Percentiles rank a stretch among this genome's conserved stretches.
Conservation (phyloP, 73 alveolate genomes). For the Paramecium octaurelia region DNA sequence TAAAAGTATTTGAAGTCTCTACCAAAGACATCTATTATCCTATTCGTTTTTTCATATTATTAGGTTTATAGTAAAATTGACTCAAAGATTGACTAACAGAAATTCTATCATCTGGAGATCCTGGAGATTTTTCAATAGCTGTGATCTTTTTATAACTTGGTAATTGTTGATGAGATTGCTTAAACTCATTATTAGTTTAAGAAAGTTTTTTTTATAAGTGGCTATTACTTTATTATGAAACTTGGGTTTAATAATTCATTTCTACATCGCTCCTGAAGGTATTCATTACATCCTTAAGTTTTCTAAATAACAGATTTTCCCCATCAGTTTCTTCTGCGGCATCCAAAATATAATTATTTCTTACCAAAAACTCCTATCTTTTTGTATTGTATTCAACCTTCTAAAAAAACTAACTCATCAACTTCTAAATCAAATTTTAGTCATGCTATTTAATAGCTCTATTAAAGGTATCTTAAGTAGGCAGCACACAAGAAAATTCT, state of each 20-base stretch:
- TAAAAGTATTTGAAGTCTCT: not conserved
- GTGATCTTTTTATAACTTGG: not conserved
- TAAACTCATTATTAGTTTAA: not conserved
- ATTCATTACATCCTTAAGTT: not conserved
- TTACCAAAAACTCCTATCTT: not conserved
- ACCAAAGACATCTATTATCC: not conserved
- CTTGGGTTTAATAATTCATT: not conserved
- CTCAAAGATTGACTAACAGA: not conserved
- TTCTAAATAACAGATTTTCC: not conserved
- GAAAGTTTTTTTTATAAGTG: not conserved
- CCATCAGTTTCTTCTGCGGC: constrained; percentile 13
- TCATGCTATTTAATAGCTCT: not conserved
- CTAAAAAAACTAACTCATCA: not conserved
- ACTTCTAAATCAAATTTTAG: not conserved
- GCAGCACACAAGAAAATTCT: not conserved
- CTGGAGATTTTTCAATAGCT: not conserved
- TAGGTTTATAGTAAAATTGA: not conserved
- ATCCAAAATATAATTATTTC: not conserved
- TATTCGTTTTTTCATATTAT: not conserved
- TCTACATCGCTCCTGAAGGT: not conserved
- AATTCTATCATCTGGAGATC: not conserved
- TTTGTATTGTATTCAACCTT: not conserved
- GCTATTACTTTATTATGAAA: not conserved
- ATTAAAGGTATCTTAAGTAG: not conserved
- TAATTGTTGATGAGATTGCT: not conserved